These are phyloP conservation scores for Triadica sebifera DNA, from an alignment of 345 rosid species.

Conservation along the genomic window DNA sequence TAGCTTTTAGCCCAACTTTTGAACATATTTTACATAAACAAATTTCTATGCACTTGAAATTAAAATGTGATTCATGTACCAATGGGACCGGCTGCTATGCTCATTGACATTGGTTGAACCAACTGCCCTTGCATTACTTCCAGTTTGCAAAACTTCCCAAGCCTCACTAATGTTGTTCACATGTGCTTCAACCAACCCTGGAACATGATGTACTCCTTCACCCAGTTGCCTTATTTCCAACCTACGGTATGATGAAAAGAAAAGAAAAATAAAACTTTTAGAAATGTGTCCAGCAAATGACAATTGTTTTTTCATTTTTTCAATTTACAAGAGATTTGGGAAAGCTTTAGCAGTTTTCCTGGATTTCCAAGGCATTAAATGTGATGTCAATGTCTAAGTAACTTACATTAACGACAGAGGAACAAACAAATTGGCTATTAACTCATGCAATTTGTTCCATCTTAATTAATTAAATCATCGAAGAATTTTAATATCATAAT, in stretches of 20 bases:
- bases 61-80: constrained; percentile 40
- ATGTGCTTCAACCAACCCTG: constrained; percentile 82
- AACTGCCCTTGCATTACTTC: constrained; percentile 86
- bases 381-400: no score
- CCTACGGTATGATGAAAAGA: constrained; percentile 38
- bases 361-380: background rate
- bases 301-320: background rate
- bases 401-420: no score
- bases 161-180: constrained; percentile 78
- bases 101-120: constrained; percentile 91
- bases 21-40: background rate
- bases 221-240: constrained; percentile 74
- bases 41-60: background rate
- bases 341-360: background rate
- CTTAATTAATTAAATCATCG: background rate
- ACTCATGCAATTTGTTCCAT: background rate
- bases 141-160: constrained; percentile 90
- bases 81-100: constrained; percentile 96
- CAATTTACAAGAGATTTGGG: background rate
- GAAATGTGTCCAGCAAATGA: background rate
- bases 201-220: constrained; percentile 84
- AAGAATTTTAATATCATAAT: background rate
- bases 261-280: background rate
- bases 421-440: no score
- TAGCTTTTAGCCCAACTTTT: constrained; percentile 12